Base-by-base conservation (phyloP, 2,329 filamentous ascomycete species). In the Didymosphaeria variabile region DNA sequence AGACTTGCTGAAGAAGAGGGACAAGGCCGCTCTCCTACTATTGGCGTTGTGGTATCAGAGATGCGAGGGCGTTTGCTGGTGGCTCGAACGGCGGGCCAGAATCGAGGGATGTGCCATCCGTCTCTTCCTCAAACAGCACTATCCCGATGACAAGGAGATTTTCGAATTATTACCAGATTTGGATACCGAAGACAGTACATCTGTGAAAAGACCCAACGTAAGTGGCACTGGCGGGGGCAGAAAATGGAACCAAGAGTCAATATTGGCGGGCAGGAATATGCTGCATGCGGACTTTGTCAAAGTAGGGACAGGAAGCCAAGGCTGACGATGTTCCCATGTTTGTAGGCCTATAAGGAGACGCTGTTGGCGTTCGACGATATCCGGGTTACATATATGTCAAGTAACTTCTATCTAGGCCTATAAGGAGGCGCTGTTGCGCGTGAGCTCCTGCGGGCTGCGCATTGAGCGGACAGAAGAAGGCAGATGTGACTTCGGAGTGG, bases 21-120 rank as follows among this genome's bases (percentile, higher is more conserved):
- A 88, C 52, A 74, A 82, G 1, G 75, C 79, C 21, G 85, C 85
- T 1, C 66, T 88, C 62, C 65, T 87, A 13, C 65, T 88, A 45
- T 70, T 87, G 21, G 78, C 80, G 1, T 84, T 82, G 68, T 88
- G 84, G 84, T 85, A 83, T 70, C 80, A 82, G 15, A 81, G 82
- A 15, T 26, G 21, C 9, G 23, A 46, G n/a, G 29, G 32, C 9
- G 42, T 29, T 5, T 40, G 55, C 17, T 59, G 57, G 57, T 59
- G 57, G 57, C 19, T 59, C 15, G 38, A 53, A 10, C n/a, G 32
- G n/a, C 17, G 56, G 38, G 56, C 56, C 10, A 29, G 32, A 32
- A 21, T 54, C 3, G 56, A 58, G 49, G 34, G 29, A 8, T 7
- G 21, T 21, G 56, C 47, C 12, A 58, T 58, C 34, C 17, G 49